A percentile compares a stretch with the other conserved stretches of the same genome.
These are phyloP conservation scores for Mucor mucedo DNA, from an alignment of 371 early-diverging fungal species.

Conservation along the genomic window DNA sequence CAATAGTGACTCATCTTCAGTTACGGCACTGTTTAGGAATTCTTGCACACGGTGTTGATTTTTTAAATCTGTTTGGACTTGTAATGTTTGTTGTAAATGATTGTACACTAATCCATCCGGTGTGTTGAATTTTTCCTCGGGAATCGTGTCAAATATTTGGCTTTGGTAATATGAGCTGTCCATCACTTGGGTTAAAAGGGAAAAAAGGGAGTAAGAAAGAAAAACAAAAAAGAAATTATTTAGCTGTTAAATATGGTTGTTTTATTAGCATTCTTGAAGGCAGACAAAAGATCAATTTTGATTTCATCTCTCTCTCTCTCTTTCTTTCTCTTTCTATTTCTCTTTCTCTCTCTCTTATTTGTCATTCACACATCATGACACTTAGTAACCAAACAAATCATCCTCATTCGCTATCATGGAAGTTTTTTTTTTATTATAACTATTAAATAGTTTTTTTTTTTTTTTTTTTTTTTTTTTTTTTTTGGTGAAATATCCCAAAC, in stretches of 20 bases:
- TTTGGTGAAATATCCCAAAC: slow-evolving; percentile 6
- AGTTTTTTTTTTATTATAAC: not conserved
- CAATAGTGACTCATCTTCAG: not conserved
- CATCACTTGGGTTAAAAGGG: not conserved
- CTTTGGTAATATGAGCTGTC: slow-evolving; percentile 7
- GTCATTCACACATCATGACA: not conserved
- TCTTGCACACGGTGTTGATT: slow-evolving; percentile 17
- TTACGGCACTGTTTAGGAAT: slow-evolving; percentile 6
- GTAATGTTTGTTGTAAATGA: slow-evolving; percentile 17
- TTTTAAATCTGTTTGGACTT: slow-evolving; percentile 18
- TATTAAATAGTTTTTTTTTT: too few species aligned
- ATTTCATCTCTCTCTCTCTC: not conserved
- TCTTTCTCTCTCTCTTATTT: not conserved
- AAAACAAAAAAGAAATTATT: not conserved
- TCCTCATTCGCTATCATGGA: not conserved
- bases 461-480: too few species aligned
- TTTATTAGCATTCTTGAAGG: slow-evolving; percentile 13
- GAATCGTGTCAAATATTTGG: slow-evolving; percentile 4
- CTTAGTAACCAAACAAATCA: too few species aligned
- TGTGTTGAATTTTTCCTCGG: slow-evolving; percentile 1
- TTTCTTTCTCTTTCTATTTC: not conserved
- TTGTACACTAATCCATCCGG: slow-evolving; percentile 14
- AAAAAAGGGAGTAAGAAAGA: not conserved
- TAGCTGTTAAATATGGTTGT: not conserved
- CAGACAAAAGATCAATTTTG: slow-evolving; percentile 17